These are phyloP conservation scores for Exophiala dermatitidis DNA, from an alignment of 2,329 filamentous ascomycete species.

Conservation along the genomic window DNA sequence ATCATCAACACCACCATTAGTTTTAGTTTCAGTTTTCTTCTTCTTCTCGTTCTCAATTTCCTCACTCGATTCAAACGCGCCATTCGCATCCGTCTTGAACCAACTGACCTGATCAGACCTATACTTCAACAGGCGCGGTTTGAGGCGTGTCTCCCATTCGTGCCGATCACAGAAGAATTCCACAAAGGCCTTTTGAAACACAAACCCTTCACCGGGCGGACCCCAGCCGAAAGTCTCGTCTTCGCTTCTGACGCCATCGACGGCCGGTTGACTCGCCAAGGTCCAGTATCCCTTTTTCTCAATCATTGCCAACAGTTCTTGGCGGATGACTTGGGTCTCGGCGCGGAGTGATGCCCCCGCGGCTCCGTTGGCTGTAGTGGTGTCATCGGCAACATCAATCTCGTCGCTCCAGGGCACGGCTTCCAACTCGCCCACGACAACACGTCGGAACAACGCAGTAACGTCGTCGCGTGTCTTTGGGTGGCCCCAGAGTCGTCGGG, in stretches of 20 bases:
- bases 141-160: slow-evolving; percentile 61
- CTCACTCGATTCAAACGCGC: slow-evolving; percentile 61
- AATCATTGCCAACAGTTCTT: slow-evolving; percentile 69
- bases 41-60: neutral
- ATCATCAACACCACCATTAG: slow-evolving; percentile 11
- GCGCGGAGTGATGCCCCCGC: slow-evolving; percentile 51
- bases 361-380: slow-evolving; percentile 9
- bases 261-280: slow-evolving; percentile 86
- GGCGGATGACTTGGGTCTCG: slow-evolving; percentile 75
- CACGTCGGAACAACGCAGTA: slow-evolving; percentile 68
- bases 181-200: slow-evolving; percentile 97
- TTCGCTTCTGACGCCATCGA: slow-evolving; percentile 72
- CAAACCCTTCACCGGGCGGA: slow-evolving; percentile 73
- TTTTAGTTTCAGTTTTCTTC: slow-evolving; percentile 11
- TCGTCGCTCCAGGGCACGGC: slow-evolving; percentile 94
- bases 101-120: slow-evolving; percentile 68
- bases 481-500: slow-evolving; percentile 75
- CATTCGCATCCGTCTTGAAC: slow-evolving; percentile 72
- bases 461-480: slow-evolving; percentile 66
- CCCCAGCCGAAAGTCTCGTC: slow-evolving; percentile 89
- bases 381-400: slow-evolving; percentile 38
- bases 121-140: slow-evolving; percentile 52
- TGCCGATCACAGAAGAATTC: slow-evolving; percentile 79
- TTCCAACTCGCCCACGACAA: slow-evolving; percentile 69
- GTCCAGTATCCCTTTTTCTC: slow-evolving; percentile 83